Evolutionary conservation across 225 moss, liverwort and hornwort species (phyloP).

Genomic region (Physcomitrellopsis africana): DNA sequence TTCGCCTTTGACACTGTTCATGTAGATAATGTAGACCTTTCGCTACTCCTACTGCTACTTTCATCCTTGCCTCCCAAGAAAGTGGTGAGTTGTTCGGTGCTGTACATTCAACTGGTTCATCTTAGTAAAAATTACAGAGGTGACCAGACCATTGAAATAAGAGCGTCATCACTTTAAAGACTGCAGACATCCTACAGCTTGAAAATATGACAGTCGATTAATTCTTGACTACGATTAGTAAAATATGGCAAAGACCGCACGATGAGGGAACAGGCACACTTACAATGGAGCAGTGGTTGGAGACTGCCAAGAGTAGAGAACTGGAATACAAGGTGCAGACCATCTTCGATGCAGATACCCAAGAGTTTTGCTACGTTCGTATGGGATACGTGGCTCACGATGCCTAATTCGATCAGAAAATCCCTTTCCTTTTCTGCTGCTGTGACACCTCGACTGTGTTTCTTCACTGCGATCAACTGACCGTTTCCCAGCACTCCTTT

Average conservation of each 20-base stretch:
- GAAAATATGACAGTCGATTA: not conserved
- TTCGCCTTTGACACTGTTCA: conserved; percentile 84
- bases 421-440: conserved; percentile 83
- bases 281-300: conserved; percentile 81
- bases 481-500: conserved; percentile 67
- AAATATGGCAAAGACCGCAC: not conserved
- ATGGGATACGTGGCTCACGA: conserved; percentile 89
- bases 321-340: conserved; percentile 90
- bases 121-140: conserved; percentile 3
- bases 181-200: not conserved
- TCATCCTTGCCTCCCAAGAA: conserved; percentile 78
- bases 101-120: conserved; percentile 30
- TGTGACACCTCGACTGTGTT: conserved; percentile 81
- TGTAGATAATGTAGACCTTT: conserved; percentile 87
- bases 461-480: conserved; percentile 87
- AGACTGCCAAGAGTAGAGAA: conserved; percentile 90
- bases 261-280: conserved; percentile 18
- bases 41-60: conserved; percentile 87
- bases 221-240: not conserved
- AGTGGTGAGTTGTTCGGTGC: conserved; percentile 50
- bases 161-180: not conserved
- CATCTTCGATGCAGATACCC: conserved; percentile 93
- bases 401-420: conserved; percentile 89
- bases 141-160: not conserved
- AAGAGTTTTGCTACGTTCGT: conserved; percentile 79